A percentile compares a stretch with the other conserved stretches of the same genome.
Evolutionary conservation across 257 asterid species (phyloP).

Genomic region (Echites panduratus): DNA sequence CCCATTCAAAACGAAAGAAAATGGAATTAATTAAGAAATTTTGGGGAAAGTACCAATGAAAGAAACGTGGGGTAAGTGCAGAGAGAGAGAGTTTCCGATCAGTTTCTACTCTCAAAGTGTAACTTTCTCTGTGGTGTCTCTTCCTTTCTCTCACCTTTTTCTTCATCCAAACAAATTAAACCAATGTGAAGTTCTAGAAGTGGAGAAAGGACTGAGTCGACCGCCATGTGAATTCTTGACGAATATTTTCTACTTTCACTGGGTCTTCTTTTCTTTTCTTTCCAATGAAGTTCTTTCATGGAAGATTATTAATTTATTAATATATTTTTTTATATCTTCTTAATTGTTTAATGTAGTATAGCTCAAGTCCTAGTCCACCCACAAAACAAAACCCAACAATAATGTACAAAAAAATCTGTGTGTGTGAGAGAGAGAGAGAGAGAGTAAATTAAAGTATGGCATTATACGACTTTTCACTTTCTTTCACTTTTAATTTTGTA

Average conservation of each 20-base stretch:
- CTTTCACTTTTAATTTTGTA: background rate
- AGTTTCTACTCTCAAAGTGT: background rate
- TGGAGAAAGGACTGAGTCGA: background rate
- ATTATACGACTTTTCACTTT: background rate
- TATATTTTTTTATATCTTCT: no score
- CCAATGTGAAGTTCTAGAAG: slow-evolving; percentile 2
- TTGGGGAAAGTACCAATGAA: background rate
- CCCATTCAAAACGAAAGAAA: background rate
- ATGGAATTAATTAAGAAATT: background rate
- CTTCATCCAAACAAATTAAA: background rate
- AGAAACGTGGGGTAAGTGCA: background rate
- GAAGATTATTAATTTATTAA: no score
- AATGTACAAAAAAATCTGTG: background rate
- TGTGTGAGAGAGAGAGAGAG: no score
- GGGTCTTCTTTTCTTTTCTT: no score
- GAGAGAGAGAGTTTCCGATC: no score
- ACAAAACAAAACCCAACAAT: background rate
- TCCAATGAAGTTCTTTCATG: no score
- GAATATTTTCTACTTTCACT: background rate
- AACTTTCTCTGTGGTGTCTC: no score
- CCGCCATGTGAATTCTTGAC: background rate
- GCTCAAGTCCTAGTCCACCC: background rate
- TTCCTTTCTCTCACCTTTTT: background rate
- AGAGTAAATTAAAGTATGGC: no score
- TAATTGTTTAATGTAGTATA: background rate